A percentile compares a stretch with the other conserved stretches of the same genome.
phyloP scores from a whole-genome alignment of 345 rosid species.

The Sisymbrium altissimum region DNA sequence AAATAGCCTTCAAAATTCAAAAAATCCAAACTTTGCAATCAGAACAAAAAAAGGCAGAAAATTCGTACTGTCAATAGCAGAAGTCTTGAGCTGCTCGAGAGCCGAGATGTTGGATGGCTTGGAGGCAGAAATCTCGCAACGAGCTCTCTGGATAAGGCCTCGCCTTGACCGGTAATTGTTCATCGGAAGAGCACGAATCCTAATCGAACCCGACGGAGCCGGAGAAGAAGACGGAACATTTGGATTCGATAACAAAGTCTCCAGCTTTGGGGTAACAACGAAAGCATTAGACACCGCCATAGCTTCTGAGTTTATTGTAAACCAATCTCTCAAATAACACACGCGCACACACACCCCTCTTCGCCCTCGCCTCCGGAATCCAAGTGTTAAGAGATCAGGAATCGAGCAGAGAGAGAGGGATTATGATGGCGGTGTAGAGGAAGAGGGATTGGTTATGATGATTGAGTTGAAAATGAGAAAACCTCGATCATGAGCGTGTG shows the following conservation, averaged over 20 bases:
- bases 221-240: conserved; percentile 15
- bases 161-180: conserved; percentile 28
- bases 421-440: background rate
- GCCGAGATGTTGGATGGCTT: conserved; percentile 48
- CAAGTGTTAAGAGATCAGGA: conserved; percentile 16
- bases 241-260: conserved; percentile 31
- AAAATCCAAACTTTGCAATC: background rate
- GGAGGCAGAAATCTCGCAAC: conserved; percentile 43
- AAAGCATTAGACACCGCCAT: conserved; percentile 46
- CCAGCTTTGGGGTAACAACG: conserved; percentile 34
- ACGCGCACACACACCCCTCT: too few relatives aligned
- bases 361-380: conserved; percentile 15
- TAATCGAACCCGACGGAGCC: conserved; percentile 16
- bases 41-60: background rate
- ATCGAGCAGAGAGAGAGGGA: conserved; percentile 24
- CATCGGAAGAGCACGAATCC: conserved; percentile 28
- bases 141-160: conserved; percentile 31
- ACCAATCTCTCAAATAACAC: background rate
- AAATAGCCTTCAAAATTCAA: background rate
- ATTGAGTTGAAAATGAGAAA: background rate
- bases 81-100: conserved; percentile 61
- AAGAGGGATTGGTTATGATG: background rate
- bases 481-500: conserved; percentile 9
- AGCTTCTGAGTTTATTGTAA: background rate
- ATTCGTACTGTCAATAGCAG: conserved; percentile 55